Conservation (phyloP, 1,284 basidiomycete species). For the Tetrapyrgos nigripes region DNA sequence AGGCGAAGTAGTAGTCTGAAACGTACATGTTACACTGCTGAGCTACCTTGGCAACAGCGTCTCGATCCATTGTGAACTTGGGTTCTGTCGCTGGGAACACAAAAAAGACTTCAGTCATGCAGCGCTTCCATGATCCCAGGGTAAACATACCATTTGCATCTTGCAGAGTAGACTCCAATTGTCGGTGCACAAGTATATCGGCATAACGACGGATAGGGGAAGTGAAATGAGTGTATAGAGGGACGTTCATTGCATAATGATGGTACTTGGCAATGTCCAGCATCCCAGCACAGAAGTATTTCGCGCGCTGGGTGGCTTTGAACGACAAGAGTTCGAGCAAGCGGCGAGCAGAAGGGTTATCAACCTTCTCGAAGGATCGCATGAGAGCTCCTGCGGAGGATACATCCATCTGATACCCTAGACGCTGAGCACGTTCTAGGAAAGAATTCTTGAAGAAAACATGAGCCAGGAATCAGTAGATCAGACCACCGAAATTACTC, state of each 20-base stretch:
- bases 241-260: slow-evolving; percentile 91
- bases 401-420: slow-evolving; percentile 86
- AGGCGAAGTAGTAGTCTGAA: not conserved
- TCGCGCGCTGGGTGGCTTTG: slow-evolving; percentile 91
- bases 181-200: slow-evolving; percentile 95
- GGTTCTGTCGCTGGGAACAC: slow-evolving; percentile 56
- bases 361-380: slow-evolving; percentile 79
- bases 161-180: slow-evolving; percentile 90
- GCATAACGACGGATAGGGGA: slow-evolving; percentile 94
- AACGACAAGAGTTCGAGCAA: slow-evolving; percentile 84
- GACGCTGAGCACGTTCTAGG: slow-evolving; percentile 77
- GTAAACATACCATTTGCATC: slow-evolving; percentile 43
- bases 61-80: slow-evolving; percentile 97
- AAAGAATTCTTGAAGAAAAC: slow-evolving; percentile 69
- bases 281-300: slow-evolving; percentile 99
- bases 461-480: not conserved
- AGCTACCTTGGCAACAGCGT: slow-evolving; percentile 96
- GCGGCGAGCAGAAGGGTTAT: slow-evolving; percentile 74
- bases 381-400: slow-evolving; percentile 85
- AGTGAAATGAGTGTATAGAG: slow-evolving; percentile 98
- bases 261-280: slow-evolving; percentile 98
- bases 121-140: not conserved
- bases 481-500: slow-evolving; percentile 29
- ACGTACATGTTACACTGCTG: slow-evolving; percentile 95
- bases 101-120: not conserved